These are phyloP conservation scores for Plasmodium inui DNA, from an alignment of 169 alveolate species.

Conservation along the genomic window DNA sequence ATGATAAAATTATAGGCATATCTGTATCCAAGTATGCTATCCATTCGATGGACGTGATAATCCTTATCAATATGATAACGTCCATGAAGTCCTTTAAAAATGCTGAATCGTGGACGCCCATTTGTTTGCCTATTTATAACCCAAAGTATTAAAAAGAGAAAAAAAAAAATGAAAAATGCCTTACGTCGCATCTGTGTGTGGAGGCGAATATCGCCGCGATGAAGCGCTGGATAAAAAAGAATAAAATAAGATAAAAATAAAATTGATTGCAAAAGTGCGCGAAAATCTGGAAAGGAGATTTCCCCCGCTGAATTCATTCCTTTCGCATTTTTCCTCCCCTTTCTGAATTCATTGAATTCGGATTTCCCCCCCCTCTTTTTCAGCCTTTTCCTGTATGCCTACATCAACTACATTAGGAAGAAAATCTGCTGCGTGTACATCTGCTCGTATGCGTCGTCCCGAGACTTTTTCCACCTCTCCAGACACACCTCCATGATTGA, in stretches of 20 bases:
- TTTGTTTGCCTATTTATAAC: slow-evolving; percentile 89
- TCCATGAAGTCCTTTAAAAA: slow-evolving; percentile 89
- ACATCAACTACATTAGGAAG: slow-evolving; percentile 77
- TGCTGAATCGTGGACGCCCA: slow-evolving; percentile 93
- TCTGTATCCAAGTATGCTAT: slow-evolving; percentile 79
- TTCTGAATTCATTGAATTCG: background rate
- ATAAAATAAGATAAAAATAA: background rate
- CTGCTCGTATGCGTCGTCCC: slow-evolving; percentile 78
- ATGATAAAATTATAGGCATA: slow-evolving; percentile 81
- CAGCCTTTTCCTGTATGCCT: slow-evolving; percentile 81
- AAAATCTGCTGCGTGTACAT: slow-evolving; percentile 74
- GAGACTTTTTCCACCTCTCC: slow-evolving; percentile 77
- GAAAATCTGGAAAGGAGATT: background rate
- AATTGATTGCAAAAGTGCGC: background rate
- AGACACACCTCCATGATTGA: slow-evolving; percentile 78
- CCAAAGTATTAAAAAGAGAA: slow-evolving; percentile 72
- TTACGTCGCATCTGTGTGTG: background rate
- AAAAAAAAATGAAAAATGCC: no score
- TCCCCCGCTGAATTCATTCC: background rate
- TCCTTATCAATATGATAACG: slow-evolving; percentile 88
- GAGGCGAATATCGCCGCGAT: background rate
- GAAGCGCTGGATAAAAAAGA: background rate
- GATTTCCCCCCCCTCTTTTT: background rate
- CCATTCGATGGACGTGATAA: slow-evolving; percentile 85
- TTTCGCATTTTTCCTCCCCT: background rate